Conservation (phyloP, 1,284 basidiomycete species). For the Sphagnurus paluster region DNA sequence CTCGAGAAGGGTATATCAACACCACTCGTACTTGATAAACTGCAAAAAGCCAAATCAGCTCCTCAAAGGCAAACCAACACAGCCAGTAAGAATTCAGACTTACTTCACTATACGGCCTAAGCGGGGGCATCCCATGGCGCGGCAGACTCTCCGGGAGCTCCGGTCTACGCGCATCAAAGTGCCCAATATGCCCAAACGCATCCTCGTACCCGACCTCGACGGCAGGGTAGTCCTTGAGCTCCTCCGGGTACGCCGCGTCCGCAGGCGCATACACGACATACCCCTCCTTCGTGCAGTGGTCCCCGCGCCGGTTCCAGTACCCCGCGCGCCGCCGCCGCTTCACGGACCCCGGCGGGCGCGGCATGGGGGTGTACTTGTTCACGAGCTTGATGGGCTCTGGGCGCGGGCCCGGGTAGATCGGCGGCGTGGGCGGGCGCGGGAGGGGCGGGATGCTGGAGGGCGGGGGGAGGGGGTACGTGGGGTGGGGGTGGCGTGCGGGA, state of each 20-base stretch:
- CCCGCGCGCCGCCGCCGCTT: slow-evolving; percentile 43
- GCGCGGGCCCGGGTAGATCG: slow-evolving; percentile 12
- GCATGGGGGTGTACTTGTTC: slow-evolving; percentile 15
- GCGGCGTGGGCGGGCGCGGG: slow-evolving; percentile 19
- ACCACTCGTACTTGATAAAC: slow-evolving; percentile 13
- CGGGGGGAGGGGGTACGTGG: slow-evolving; percentile 6
- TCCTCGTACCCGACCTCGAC: slow-evolving; percentile 53
- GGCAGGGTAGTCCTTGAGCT: slow-evolving; percentile 57
- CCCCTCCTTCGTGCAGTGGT: slow-evolving; percentile 54
- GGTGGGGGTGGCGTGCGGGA: background rate
- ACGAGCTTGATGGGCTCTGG: slow-evolving; percentile 15
- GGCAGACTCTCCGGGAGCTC: slow-evolving; percentile 62
- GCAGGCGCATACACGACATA: slow-evolving; percentile 65
- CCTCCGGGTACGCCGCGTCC: slow-evolving; percentile 49
- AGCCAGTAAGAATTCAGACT: slow-evolving; percentile 21
- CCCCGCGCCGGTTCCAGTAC: slow-evolving; percentile 69
- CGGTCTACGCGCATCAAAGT: slow-evolving; percentile 42
- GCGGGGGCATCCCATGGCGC: slow-evolving; percentile 48
- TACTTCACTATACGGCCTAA: slow-evolving; percentile 57
- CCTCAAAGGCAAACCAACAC: background rate
- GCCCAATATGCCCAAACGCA: slow-evolving; percentile 41
- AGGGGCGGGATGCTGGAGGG: slow-evolving; percentile 26
- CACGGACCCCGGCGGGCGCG: slow-evolving; percentile 9
- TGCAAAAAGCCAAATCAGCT: background rate
- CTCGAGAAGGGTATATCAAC: too few species aligned